Evolutionary conservation across 2,329 filamentous ascomycete genomes (phyloP).

Genomic region (Aspergillus persii): DNA sequence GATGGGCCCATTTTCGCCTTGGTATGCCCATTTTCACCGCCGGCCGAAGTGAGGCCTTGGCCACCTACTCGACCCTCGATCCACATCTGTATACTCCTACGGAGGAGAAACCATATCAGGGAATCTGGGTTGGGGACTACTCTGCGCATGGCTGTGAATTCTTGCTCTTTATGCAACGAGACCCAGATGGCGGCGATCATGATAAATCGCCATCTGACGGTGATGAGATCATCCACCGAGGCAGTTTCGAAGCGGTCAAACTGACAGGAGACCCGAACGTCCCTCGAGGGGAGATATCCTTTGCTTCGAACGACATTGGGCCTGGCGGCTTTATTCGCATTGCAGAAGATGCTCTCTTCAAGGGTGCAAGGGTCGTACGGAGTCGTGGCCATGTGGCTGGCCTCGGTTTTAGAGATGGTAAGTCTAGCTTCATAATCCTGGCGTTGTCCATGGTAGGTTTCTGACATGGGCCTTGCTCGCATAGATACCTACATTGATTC

Average conservation of each 20-base stretch:
- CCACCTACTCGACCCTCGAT: constrained; percentile 71
- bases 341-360: constrained; percentile 66
- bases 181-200: constrained; percentile 37
- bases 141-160: constrained; percentile 87
- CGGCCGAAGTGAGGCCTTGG: constrained; percentile 47
- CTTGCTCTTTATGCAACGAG: constrained; percentile 73
- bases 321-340: constrained; percentile 61
- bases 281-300: constrained; percentile 80
- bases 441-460: not conserved
- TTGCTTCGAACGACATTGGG: constrained; percentile 75
- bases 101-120: constrained; percentile 74
- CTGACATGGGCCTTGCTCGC: constrained; percentile 13
- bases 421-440: constrained; percentile 32
- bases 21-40: constrained; percentile 42
- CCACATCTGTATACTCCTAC: constrained; percentile 77
- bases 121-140: constrained; percentile 92
- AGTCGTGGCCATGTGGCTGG: constrained; percentile 76
- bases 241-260: constrained; percentile 79
- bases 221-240: constrained; percentile 55
- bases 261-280: constrained; percentile 89
- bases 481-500: constrained; percentile 62
- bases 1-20: constrained; percentile 68
- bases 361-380: constrained; percentile 69
- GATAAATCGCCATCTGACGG: constrained; percentile 42
- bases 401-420: constrained; percentile 69